These are phyloP conservation scores for Skeletonema menzelii DNA, from an alignment of 108 stramenopile genomes.

Conservation along the genomic window DNA sequence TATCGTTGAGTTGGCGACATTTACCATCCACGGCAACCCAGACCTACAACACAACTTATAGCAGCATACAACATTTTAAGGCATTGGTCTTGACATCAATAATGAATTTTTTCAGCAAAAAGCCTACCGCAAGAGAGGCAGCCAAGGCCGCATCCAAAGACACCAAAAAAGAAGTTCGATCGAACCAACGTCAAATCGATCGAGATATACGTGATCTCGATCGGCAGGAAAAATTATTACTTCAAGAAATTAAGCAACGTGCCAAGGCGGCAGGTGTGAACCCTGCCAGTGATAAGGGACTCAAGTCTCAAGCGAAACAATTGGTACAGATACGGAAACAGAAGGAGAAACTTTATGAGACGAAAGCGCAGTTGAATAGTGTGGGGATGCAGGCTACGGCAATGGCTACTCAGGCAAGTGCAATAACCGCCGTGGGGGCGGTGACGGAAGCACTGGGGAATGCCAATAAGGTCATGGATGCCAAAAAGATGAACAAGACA, in stretches of 20 bases:
- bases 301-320: conserved; percentile 72
- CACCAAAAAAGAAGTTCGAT: conserved; percentile 62
- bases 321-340: conserved; percentile 73
- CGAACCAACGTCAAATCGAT: conserved; percentile 80
- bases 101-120: conserved; percentile 50
- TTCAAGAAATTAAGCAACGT: conserved; percentile 72
- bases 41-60: no score
- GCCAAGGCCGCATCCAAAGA: conserved; percentile 76
- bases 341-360: conserved; percentile 57
- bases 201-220: conserved; percentile 83
- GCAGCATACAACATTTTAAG: no score
- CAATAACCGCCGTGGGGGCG: conserved; percentile 56
- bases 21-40: no score
- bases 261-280: conserved; percentile 53
- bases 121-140: conserved; percentile 65
- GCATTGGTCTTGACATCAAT: no score
- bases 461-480: conserved; percentile 73
- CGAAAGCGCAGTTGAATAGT: conserved; percentile 75
- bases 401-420: conserved; percentile 73
- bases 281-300: conserved; percentile 56
- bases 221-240: conserved; percentile 73
- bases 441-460: conserved; percentile 59
- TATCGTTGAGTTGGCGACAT: no score
- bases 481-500: conserved; percentile 69
- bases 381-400: conserved; percentile 80